A percentile compares a stretch with the other conserved stretches of the same genome.
Evolutionary conservation across 1,284 basidiomycete species (phyloP).

Genomic region (Pholiota adiposa): DNA sequence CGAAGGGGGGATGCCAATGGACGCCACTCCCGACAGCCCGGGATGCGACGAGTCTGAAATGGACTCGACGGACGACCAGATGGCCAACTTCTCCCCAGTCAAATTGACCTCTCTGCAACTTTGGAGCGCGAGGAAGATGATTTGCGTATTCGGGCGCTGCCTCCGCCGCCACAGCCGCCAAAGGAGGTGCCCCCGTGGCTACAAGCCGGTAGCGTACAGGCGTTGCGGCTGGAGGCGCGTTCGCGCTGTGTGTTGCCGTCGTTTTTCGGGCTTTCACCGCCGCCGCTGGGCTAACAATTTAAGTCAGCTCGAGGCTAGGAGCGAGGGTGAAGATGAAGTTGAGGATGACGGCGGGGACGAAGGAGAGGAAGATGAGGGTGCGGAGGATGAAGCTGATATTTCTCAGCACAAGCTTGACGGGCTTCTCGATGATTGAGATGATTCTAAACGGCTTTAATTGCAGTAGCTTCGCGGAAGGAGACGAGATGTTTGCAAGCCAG

Average conservation of each 20-base stretch:
- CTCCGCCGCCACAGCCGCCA: neutral
- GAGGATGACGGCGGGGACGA: too few species aligned
- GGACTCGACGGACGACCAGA: neutral
- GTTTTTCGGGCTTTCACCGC: too few species aligned
- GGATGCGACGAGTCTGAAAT: neutral
- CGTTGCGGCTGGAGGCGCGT: neutral
- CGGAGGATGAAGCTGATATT: too few species aligned
- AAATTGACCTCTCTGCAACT: neutral
- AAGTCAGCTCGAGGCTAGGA: too few species aligned
- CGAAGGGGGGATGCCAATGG: neutral
- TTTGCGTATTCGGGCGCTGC: neutral
- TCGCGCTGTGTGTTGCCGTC: neutral
- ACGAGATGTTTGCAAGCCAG: too few species aligned
- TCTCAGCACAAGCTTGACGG: too few species aligned
- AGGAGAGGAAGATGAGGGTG: too few species aligned
- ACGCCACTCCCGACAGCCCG: neutral
- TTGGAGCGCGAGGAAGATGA: neutral
- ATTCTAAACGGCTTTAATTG: too few species aligned
- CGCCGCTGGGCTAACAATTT: too few species aligned
- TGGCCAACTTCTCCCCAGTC: neutral
- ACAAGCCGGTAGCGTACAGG: neutral
- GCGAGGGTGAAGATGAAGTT: too few species aligned
- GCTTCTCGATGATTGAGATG: too few species aligned
- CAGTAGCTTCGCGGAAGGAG: too few species aligned
- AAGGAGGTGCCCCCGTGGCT: neutral